A percentile compares a stretch with the other conserved stretches of the same genome.
Evolutionary conservation across 2,329 filamentous ascomycete genomes (phyloP).

Genomic region (Xylariomycetidae sp.): DNA sequence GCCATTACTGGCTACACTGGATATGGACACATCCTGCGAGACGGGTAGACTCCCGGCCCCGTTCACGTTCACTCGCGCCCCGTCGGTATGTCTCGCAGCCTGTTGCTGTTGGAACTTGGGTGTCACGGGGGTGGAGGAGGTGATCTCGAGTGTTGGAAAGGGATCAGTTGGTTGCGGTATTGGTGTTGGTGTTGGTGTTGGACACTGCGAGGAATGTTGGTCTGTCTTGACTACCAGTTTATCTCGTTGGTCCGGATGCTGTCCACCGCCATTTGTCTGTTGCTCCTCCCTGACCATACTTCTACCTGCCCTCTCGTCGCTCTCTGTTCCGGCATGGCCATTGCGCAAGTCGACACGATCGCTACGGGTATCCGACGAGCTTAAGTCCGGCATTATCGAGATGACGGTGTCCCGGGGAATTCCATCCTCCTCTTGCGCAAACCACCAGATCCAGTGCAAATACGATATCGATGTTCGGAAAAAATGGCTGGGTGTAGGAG

Average conservation of each 20-base stretch:
- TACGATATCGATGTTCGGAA: too few relatives aligned
- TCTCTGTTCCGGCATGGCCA: background rate
- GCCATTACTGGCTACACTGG: too few relatives aligned
- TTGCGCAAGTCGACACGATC: background rate
- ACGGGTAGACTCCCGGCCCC: too few relatives aligned
- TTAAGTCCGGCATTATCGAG: conserved; percentile 8
- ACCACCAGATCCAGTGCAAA: too few relatives aligned
- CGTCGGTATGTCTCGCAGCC: too few relatives aligned
- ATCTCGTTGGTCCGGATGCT: background rate
- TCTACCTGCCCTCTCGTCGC: conserved; percentile 15
- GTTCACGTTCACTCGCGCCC: too few relatives aligned
- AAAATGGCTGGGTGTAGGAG: too few relatives aligned
- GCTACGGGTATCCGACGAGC: conserved; percentile 4
- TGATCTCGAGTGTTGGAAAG: conserved; percentile 19
- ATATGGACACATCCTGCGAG: too few relatives aligned
- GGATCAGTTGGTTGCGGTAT: conserved; percentile 14
- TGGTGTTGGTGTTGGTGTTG: conserved; percentile 7
- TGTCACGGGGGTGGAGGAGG: conserved; percentile 14
- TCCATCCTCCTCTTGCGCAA: too few relatives aligned
- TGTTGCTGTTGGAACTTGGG: conserved; percentile 7
- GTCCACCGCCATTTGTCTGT: background rate
- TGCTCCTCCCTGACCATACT: conserved; percentile 11
- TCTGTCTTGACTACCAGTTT: conserved; percentile 3
- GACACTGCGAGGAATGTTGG: conserved; percentile 5
- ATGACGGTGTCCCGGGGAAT: too few relatives aligned